These are phyloP conservation scores for Carex sylvatica DNA, from an alignment of 202 grass and related monocot genomes.

Conservation along the genomic window DNA sequence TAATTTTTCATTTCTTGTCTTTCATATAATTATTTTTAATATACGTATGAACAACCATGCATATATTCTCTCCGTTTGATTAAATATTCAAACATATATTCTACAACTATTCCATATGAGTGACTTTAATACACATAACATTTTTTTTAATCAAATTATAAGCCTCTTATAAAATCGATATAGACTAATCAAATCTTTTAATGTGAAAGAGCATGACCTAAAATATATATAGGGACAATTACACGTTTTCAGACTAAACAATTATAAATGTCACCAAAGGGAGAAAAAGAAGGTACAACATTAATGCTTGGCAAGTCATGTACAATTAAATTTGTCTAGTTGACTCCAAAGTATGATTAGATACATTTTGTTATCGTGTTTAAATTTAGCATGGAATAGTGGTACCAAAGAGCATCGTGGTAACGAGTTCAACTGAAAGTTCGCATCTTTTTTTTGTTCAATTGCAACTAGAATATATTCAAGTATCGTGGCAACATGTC, in stretches of 20 bases:
- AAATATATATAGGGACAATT: neutral
- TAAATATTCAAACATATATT: neutral
- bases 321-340: neutral
- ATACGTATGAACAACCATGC: neutral
- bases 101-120: neutral
- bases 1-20: neutral
- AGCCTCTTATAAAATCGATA: neutral
- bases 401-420: neutral
- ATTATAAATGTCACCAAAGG: neutral
- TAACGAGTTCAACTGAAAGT: neutral
- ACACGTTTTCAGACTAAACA: neutral
- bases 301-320: slow-evolving; percentile 7
- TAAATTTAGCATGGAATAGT: neutral
- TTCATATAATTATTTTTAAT: neutral
- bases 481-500: neutral
- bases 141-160: neutral
- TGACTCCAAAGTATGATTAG: neutral
- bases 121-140: neutral
- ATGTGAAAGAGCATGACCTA: neutral
- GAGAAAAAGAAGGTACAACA: neutral
- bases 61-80: neutral
- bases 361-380: neutral
- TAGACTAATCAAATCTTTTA: neutral
- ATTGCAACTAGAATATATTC: neutral
- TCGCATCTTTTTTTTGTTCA: neutral